Evolutionary conservation across 2,329 filamentous ascomycete genomes (phyloP).

Genomic region (Fusarium udum): DNA sequence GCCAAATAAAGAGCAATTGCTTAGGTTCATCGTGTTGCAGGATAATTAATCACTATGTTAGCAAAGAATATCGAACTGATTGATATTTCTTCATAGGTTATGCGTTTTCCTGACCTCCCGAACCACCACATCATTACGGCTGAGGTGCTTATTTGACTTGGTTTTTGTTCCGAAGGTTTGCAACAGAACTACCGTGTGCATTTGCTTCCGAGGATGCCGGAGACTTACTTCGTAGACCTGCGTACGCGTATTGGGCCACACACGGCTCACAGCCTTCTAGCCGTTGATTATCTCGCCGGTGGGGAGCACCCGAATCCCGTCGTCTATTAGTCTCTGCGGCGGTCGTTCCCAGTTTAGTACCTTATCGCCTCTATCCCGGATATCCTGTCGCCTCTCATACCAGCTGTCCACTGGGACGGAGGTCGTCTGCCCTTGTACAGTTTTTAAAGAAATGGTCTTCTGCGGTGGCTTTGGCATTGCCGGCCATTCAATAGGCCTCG

Average conservation of each 20-base stretch:
- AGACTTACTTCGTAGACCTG: not conserved
- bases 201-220: not conserved
- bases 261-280: accelerated
- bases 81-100: not conserved
- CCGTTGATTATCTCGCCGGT: not conserved
- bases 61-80: accelerated
- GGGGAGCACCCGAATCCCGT: not conserved
- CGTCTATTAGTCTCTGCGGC: not conserved
- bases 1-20: accelerated
- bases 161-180: not conserved
- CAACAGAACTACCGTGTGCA: not conserved
- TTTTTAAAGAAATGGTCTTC: not conserved
- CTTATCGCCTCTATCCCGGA: not conserved
- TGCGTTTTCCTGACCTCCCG: not conserved
- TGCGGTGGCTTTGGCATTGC: conserved; percentile 16
- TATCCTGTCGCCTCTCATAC: not conserved
- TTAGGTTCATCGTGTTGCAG: accelerated
- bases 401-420: not conserved
- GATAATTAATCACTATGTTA: not conserved
- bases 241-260: not conserved
- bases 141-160: not conserved
- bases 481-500: conserved; percentile 35
- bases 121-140: not conserved
- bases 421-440: not conserved
- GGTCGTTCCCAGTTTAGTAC: not conserved